Evolutionary conservation across 768 basidiomycete species (phyloP).

Genomic region (Hericium rajendrae): DNA sequence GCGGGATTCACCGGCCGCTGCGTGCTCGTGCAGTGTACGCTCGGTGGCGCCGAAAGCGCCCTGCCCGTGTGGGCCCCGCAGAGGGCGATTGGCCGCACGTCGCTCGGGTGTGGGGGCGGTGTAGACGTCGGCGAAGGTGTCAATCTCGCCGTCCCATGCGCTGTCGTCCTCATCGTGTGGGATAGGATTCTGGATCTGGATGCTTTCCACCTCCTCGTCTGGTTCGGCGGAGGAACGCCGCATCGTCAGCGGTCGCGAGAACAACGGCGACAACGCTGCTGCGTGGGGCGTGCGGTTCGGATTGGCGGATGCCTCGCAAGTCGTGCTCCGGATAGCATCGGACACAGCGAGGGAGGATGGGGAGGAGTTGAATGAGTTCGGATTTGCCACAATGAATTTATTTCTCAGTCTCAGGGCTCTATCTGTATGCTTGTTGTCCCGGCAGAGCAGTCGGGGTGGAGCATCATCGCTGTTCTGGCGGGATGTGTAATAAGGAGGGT

Average conservation of each 20-base stretch:
- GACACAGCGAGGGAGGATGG: neutral
- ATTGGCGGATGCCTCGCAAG: neutral
- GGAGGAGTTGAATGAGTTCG: neutral
- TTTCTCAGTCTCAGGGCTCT: too few relatives aligned
- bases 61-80: neutral
- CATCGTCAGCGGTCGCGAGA: neutral
- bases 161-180: neutral
- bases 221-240: neutral
- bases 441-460: too few relatives aligned
- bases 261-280: too few relatives aligned
- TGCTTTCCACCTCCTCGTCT: neutral
- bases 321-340: neutral
- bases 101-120: neutral
- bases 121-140: too few relatives aligned
- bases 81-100: neutral
- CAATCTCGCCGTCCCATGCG: too few relatives aligned
- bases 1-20: neutral
- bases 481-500: neutral
- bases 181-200: neutral
- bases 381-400: neutral
- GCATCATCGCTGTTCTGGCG: neutral
- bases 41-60: neutral
- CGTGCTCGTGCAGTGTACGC: neutral
- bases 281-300: neutral
- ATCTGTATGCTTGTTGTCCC: neutral